Evolutionary conservation across 1,284 basidiomycete genomes (phyloP).

Genomic region (Rhizoctonia solani): DNA sequence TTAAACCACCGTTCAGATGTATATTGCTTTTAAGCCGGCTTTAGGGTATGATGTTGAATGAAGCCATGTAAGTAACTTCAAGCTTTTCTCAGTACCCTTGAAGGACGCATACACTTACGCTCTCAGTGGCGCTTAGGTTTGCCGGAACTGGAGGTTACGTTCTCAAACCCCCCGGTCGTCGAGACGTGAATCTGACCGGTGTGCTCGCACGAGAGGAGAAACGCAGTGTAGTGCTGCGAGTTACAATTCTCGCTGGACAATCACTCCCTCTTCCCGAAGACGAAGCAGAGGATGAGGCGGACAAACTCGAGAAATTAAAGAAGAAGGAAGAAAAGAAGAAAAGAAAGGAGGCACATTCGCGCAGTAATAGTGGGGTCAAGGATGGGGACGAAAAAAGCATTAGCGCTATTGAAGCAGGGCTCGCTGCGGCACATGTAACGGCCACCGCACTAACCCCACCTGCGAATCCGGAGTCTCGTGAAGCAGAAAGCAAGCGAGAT

Average conservation of each 20-base stretch:
- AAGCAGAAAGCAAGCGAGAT: background rate
- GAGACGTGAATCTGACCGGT: conserved; percentile 12
- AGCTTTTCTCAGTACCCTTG: background rate
- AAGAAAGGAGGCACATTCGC: conserved; percentile 4
- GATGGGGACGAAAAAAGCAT: background rate
- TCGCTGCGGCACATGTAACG: background rate
- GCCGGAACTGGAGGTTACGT: conserved; percentile 28
- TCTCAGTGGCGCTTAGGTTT: background rate
- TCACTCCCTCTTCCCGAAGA: conserved; percentile 24
- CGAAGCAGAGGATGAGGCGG: conserved; percentile 21
- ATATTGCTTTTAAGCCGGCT: background rate
- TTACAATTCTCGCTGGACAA: conserved; percentile 21
- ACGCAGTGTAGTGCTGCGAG: conserved; percentile 3
- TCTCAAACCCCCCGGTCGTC: conserved; percentile 27
- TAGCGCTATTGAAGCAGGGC: background rate
- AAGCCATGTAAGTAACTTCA: conserved; percentile 16
- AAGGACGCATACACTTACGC: conserved; percentile 9
- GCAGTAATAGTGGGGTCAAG: conserved; percentile 1
- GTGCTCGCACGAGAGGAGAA: conserved; percentile 21
- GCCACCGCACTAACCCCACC: background rate
- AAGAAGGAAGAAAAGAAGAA: conserved; percentile 14
- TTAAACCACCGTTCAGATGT: background rate
- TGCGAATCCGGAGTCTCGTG: background rate
- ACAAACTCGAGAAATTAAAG: background rate
- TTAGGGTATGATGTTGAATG: conserved; percentile 31